phyloP scores from a whole-genome alignment of 306 rosid species.

The Rosa lucieae region DNA sequence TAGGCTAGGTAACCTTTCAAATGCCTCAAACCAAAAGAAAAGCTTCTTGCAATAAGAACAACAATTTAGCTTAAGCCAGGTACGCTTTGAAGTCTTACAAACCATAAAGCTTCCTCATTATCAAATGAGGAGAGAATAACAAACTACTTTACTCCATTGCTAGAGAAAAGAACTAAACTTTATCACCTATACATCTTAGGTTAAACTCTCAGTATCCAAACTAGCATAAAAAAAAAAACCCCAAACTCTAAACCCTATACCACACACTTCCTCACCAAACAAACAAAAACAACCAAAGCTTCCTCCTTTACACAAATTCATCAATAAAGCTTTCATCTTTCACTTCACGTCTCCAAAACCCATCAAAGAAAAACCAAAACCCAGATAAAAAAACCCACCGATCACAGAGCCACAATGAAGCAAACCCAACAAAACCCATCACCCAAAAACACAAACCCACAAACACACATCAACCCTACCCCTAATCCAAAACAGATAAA shows the following conservation, averaged over 20 bases:
- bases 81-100: background rate
- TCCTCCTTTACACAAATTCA: slow-evolving; percentile 21
- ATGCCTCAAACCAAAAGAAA: background rate
- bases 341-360: background rate
- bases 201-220: background rate
- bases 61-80: background rate
- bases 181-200: background rate
- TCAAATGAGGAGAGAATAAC: background rate
- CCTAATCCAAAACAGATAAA: slow-evolving; percentile 3
- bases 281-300: slow-evolving; percentile 8
- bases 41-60: background rate
- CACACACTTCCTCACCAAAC: background rate
- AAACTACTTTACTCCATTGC: background rate
- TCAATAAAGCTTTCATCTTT: slow-evolving; percentile 20
- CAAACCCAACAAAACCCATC: slow-evolving; percentile 1
- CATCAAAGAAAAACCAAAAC: slow-evolving; percentile 21
- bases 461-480: slow-evolving; percentile 16
- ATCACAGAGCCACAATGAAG: slow-evolving; percentile 11
- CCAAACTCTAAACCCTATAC: slow-evolving; percentile 5
- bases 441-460: background rate
- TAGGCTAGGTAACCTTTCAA: background rate
- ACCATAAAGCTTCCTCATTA: background rate
- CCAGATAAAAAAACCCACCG: slow-evolving; percentile 28
- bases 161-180: background rate
- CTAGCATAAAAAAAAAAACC: background rate